Evolutionary conservation across 139 green algal species (phyloP).

Genomic region (Axilococcus clingmanii): DNA sequence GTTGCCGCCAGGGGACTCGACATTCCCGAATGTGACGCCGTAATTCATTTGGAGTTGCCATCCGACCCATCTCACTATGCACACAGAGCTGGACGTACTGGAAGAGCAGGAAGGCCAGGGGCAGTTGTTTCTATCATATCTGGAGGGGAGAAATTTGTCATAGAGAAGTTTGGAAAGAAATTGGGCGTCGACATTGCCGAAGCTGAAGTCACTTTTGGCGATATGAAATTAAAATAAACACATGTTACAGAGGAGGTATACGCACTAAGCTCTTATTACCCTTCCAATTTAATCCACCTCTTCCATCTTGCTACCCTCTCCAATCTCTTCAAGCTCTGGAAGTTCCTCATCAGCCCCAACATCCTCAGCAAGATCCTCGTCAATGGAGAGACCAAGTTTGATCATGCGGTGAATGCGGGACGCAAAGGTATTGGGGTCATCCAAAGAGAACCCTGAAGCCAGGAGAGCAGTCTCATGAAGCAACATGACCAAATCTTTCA

Average conservation of each 20-base stretch:
- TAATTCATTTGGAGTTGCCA: slow-evolving; percentile 88
- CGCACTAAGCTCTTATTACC: neutral
- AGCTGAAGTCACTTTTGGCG: slow-evolving; percentile 15
- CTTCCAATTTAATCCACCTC: slow-evolving; percentile 79
- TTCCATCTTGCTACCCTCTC: slow-evolving; percentile 96
- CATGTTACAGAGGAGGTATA: neutral
- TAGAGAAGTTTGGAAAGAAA: slow-evolving; percentile 52
- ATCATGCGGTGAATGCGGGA: slow-evolving; percentile 99
- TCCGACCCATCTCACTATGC: slow-evolving; percentile 73
- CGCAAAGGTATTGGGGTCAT: slow-evolving; percentile 97
- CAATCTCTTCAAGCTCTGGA: slow-evolving; percentile 87
- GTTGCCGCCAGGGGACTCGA: slow-evolving; percentile 88
- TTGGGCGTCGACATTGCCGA: slow-evolving; percentile 48
- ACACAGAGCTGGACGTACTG: slow-evolving; percentile 77
- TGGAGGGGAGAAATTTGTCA: slow-evolving; percentile 54
- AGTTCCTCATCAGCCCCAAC: slow-evolving; percentile 61
- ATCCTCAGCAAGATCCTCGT: slow-evolving; percentile 71
- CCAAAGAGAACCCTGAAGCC: slow-evolving; percentile 89
- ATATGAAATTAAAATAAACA: neutral
- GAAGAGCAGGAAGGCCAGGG: slow-evolving; percentile 45
- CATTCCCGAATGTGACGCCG: slow-evolving; percentile 73
- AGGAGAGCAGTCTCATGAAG: slow-evolving; percentile 98
- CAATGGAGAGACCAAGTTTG: slow-evolving; percentile 96
- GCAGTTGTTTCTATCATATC: slow-evolving; percentile 59
- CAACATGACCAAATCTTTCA: slow-evolving; percentile 98